These are phyloP conservation scores for Celoporthe dispersa DNA, from an alignment of 2,329 filamentous ascomycete species.

Conservation along the genomic window DNA sequence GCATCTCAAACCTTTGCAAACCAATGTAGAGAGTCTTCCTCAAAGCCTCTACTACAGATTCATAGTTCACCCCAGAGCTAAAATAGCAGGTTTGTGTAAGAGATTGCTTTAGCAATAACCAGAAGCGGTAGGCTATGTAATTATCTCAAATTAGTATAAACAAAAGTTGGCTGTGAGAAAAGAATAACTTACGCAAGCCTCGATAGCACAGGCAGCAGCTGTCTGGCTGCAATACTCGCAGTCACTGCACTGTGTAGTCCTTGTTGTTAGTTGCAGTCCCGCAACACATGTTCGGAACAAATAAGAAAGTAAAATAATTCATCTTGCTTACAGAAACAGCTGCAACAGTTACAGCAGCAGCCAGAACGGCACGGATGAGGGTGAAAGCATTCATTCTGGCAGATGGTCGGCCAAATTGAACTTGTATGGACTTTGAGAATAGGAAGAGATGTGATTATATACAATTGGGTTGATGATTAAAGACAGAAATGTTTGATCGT, in stretches of 20 bases:
- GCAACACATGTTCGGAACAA: not conserved
- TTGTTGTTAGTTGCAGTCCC: not conserved
- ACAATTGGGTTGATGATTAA: not conserved
- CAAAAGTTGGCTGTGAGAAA: not conserved
- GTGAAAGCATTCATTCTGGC: not conserved
- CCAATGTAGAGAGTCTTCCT: no score
- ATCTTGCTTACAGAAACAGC: not conserved
- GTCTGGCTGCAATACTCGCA: slow-evolving; percentile 1
- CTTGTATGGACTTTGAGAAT: not conserved
- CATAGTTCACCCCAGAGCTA: not conserved
- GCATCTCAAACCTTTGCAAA: no score
- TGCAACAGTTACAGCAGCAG: not conserved
- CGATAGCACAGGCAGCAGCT: slow-evolving; percentile 1
- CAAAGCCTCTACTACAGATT: no score
- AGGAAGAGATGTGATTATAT: not conserved
- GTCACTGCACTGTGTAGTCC: not conserved
- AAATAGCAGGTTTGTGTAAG: not conserved
- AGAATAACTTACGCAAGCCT: not conserved
- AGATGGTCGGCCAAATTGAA: not conserved
- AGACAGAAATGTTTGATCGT: not conserved
- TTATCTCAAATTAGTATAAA: not conserved
- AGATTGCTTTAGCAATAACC: not conserved
- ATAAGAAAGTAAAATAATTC: not conserved
- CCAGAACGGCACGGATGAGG: not conserved
- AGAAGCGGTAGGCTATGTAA: not conserved